Evolutionary conservation across 495 filamentous ascomycete genomes (phyloP), one percentile per base, ranked within the genome.

Genomic region (Penicillium pulvis): DNA sequence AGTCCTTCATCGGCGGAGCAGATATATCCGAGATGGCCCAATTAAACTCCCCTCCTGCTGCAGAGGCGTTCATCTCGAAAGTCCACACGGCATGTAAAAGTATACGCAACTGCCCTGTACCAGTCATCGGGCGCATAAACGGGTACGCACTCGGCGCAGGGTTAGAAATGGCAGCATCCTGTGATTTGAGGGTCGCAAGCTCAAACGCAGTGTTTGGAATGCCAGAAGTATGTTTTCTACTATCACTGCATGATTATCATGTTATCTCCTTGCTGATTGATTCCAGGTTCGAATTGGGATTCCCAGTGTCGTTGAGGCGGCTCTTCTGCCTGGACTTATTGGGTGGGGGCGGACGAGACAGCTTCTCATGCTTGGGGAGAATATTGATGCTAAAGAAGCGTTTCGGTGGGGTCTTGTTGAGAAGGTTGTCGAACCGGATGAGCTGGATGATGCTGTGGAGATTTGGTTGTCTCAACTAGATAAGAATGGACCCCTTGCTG

Each of bases 261-360:
- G 4, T 28, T 10, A 14, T 36, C 10, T 10, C 33, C 6, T 36
- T 36, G 7, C 33, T 36, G 10, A 36, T 12, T 36, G 1, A 7
- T n/a, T n/a, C 20, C 17, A 68, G 66, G 63, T 66, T 6, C 55
- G 56, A 19, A 56, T 70, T 26, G 61, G 64, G 0, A 64, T 70
- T 19, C 67, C 67, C 7, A 67, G 64, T 31, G 67, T 70, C 3
- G 67, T 70, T 31, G 64, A 70, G 50, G 64, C 64, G 6, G 64
- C 67, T 4, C 43, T 67, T 11, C 55, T 70, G 2, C 67, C 64
- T 20, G 62, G 59, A 2, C 51, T 68, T 19, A 68, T 66, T 35
- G 60, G 62, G 3, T 70, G 67, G 64, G 64, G 67, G 2, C 61
- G 59, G 9, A 65, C 67, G 2, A 56, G 67, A 39, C 64, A 60